Evolutionary conservation across 129 eudicot species (phyloP).

Genomic region (Helichrysum umbraculigerum): DNA sequence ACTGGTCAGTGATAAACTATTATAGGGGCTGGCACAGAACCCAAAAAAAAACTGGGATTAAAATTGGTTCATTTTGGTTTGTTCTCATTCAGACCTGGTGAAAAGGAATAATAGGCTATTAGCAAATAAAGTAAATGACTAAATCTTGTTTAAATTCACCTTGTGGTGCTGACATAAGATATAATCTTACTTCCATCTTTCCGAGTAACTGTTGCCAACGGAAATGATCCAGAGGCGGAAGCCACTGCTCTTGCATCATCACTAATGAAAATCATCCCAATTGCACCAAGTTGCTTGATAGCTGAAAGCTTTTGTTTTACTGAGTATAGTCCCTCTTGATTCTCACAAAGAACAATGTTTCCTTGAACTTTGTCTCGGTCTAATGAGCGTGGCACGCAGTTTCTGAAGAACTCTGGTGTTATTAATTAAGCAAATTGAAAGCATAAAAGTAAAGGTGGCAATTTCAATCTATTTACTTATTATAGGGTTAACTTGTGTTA

Average conservation of each 20-base stretch:
- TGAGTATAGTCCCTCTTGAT: slow-evolving; percentile 21
- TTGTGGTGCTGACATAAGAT: slow-evolving; percentile 52
- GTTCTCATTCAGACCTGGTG: background rate
- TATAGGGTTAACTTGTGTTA: background rate
- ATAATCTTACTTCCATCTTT: slow-evolving; percentile 49
- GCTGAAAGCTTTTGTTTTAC: slow-evolving; percentile 23
- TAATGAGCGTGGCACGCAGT: slow-evolving; percentile 58
- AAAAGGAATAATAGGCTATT: background rate
- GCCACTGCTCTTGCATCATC: slow-evolving; percentile 43
- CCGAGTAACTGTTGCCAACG: slow-evolving; percentile 43
- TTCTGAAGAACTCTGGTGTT: slow-evolving; percentile 37
- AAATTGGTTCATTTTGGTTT: background rate
- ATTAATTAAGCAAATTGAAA: slow-evolving; percentile 5
- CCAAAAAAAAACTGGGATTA: background rate
- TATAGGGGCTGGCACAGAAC: background rate
- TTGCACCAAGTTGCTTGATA: slow-evolving; percentile 46
- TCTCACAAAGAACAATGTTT: slow-evolving; percentile 60
- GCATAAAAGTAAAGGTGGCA: background rate
- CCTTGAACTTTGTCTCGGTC: slow-evolving; percentile 61
- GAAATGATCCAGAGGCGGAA: slow-evolving; percentile 39
- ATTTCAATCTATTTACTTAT: background rate
- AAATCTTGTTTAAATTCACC: slow-evolving; percentile 34
- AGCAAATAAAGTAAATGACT: background rate
- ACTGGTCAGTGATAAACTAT: background rate
- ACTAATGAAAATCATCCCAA: slow-evolving; percentile 55